These are phyloP conservation scores for Tausonia pullulans DNA, from an alignment of 1,284 basidiomycete genomes.

Conservation along the genomic window DNA sequence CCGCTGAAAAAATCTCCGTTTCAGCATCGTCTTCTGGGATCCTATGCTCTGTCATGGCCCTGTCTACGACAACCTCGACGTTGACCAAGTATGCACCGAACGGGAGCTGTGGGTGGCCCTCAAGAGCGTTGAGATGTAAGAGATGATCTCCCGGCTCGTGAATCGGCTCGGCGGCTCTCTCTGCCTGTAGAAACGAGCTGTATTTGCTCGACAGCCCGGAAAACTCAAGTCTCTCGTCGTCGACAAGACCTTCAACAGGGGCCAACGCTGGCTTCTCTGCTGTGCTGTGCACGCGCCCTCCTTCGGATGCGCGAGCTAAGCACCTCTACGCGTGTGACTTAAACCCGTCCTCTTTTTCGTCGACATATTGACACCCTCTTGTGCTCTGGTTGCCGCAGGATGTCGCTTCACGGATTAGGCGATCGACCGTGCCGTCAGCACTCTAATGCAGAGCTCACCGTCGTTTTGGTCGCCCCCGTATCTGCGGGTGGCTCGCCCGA, in stretches of 20 bases:
- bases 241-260: conserved; percentile 16
- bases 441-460: neutral
- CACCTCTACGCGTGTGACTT: neutral
- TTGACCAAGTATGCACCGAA: conserved; percentile 21
- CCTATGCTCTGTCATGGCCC: conserved; percentile 25
- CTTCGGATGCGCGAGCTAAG: conserved; percentile 27
- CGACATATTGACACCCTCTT: neutral
- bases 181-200: conserved; percentile 14
- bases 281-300: conserved; percentile 27
- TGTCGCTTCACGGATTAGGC: conserved; percentile 3
- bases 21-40: conserved; percentile 25
- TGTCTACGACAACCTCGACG: conserved; percentile 27
- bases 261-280: conserved; percentile 32
- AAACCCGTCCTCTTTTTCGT: neutral
- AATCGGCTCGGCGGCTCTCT: conserved; percentile 15
- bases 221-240: conserved; percentile 7
- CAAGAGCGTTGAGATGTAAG: conserved; percentile 22
- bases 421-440: neutral
- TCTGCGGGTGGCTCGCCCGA: neutral
- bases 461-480: conserved; percentile 2
- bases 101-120: conserved; percentile 27
- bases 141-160: conserved; percentile 22
- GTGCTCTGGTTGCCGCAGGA: neutral
- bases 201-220: conserved; percentile 12
- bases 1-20: no score